Conservation (phyloP, 768 basidiomycete species). For the Baorangia bicolor region DNA sequence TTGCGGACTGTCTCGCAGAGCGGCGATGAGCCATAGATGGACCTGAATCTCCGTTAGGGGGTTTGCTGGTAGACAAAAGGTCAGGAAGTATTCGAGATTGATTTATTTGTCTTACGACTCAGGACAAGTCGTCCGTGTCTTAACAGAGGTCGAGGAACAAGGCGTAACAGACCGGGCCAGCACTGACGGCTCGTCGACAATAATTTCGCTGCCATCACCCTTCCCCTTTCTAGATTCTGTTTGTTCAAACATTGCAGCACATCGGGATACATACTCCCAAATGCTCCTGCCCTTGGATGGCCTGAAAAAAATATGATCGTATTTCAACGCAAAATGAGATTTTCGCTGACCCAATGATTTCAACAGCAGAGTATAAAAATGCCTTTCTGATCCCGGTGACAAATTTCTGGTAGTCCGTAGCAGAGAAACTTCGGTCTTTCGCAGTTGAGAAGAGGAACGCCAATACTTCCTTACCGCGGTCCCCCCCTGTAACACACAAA, state of each 20-base stretch:
- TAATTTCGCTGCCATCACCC: not conserved
- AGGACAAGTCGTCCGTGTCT: conserved; percentile 3
- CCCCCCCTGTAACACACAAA: conserved; percentile 14
- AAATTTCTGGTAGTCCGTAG: conserved; percentile 24
- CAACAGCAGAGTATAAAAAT: not conserved
- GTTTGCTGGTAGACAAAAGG: conserved; percentile 8
- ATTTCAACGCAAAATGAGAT: not conserved
- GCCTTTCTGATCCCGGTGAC: conserved; percentile 10
- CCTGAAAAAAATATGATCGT: conserved; percentile 12
- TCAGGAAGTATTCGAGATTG: not conserved
- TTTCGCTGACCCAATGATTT: conserved; percentile 16
- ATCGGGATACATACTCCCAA: conserved; percentile 9
- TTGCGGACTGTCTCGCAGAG: conserved; percentile 36
- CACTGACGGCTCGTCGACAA: not conserved
- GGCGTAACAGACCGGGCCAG: conserved; percentile 17
- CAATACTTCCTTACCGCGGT: conserved; percentile 3
- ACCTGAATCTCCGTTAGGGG: conserved; percentile 5
- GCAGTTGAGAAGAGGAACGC: conserved; percentile 25
- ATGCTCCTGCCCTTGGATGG: conserved; percentile 9
- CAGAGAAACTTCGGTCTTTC: conserved; percentile 14
- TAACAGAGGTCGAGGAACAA: conserved; percentile 18
- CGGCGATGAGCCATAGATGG: conserved; percentile 26
- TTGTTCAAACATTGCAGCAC: conserved; percentile 19
- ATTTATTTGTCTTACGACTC: conserved; percentile 17
- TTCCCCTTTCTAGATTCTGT: not conserved